Evolutionary conservation across 768 basidiomycete genomes (phyloP).

Genomic region (Megacollybia marginata): DNA sequence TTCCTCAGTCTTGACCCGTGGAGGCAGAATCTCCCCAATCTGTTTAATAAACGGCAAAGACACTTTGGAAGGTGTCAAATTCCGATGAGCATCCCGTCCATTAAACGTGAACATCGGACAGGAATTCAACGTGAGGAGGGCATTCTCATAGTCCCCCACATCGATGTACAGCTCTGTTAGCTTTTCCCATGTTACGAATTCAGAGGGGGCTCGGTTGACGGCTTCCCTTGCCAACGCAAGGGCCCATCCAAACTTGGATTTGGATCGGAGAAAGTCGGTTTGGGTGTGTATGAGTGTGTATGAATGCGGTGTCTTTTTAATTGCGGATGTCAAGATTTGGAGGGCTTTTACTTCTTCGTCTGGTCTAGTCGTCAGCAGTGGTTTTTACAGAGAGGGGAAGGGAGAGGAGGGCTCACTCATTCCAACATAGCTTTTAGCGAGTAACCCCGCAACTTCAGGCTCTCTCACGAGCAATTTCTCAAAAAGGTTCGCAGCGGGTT

Average conservation of each 20-base stretch:
- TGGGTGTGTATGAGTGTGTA: conserved; percentile 93
- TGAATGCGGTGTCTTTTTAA: conserved; percentile 82
- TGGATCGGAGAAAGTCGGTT: conserved; percentile 86
- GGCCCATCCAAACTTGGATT: conserved; percentile 83
- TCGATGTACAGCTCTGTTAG: conserved; percentile 94
- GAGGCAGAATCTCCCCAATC: conserved; percentile 87
- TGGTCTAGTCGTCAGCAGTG: conserved; percentile 22
- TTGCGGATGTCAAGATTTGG: conserved; percentile 81
- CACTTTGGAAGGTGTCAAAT: conserved; percentile 69
- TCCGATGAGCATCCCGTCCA: conserved; percentile 87
- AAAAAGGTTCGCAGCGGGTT: conserved; percentile 87
- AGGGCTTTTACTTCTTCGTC: conserved; percentile 99
- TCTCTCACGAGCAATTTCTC: conserved; percentile 84
- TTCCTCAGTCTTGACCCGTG: conserved; percentile 73
- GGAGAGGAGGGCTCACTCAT: conserved; percentile 68
- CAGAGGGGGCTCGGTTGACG: conserved; percentile 96
- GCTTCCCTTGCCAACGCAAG: conserved; percentile 88
- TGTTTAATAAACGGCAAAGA: conserved; percentile 82
- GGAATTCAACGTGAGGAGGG: conserved; percentile 91
- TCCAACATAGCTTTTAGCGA: conserved; percentile 89
- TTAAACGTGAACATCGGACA: conserved; percentile 99
- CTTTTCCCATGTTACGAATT: conserved; percentile 99
- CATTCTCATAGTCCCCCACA: conserved; percentile 78
- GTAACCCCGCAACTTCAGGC: conserved; percentile 80
- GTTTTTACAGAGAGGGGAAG: background rate